Percentiles rank a stretch among this genome's conserved stretches.
Evolutionary conservation across 1,284 basidiomycete species (phyloP).

Genomic region (Vanrija pseudolonga): DNA sequence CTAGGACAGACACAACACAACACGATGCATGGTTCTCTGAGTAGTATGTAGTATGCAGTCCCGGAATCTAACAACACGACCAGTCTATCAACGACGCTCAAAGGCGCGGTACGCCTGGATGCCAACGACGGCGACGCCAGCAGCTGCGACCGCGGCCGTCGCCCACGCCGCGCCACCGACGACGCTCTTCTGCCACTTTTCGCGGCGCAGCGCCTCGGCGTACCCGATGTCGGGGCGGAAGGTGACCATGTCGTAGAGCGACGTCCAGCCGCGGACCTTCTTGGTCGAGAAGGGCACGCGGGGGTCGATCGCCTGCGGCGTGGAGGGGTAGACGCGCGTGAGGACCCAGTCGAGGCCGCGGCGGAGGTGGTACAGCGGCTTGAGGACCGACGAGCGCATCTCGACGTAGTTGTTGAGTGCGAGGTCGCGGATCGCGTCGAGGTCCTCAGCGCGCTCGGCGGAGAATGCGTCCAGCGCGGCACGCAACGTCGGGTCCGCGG

Average conservation of each 20-base stretch:
- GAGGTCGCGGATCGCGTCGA: constrained; percentile 82
- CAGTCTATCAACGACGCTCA: no score
- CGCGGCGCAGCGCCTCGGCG: constrained; percentile 52
- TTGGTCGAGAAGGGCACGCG: constrained; percentile 45
- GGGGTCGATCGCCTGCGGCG: constrained; percentile 52
- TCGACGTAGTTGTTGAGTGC: constrained; percentile 94
- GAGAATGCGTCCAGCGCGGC: constrained; percentile 73
- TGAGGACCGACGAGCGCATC: constrained; percentile 90
- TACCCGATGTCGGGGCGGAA: constrained; percentile 93
- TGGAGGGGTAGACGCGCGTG: constrained; percentile 59
- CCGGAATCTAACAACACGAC: no score
- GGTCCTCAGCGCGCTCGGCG: constrained; percentile 73
- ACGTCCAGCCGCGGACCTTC: constrained; percentile 73
- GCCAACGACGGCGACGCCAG: no score
- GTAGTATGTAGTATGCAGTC: no score
- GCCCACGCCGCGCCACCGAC: constrained; percentile 19
- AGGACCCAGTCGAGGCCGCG: constrained; percentile 67
- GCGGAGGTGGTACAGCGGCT: constrained; percentile 71
- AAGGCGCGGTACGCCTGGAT: no score
- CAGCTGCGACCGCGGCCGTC: background rate
- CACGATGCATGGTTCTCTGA: no score
- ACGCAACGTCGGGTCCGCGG: constrained; percentile 55
- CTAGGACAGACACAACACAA: no score
- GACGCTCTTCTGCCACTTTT: constrained; percentile 42
- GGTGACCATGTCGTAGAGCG: constrained; percentile 94